Evolutionary conservation across 441 rosid genomes (phyloP), one percentile per base, ranked within the genome.

Genomic region (Erodium moschatum): DNA sequence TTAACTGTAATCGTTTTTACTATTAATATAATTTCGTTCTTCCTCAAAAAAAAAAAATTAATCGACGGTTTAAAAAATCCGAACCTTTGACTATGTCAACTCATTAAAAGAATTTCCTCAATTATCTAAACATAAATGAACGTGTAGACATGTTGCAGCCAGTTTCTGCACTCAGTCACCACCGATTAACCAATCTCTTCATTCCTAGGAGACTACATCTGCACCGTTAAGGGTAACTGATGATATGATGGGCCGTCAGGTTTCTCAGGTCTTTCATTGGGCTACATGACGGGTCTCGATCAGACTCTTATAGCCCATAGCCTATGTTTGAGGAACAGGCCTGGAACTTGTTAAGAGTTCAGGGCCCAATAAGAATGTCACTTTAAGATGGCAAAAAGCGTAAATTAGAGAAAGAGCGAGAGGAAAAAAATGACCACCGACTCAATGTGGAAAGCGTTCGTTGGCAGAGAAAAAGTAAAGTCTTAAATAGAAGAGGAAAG

Each of bases 391-490:
- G 50, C 50, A 35, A 46, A 46, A 46, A 12, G 15, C 52, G 52
- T 46, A 46, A 46, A 46, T 46, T 11, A 46, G 52, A 46, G 52
- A 10, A 46, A 46, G 52, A 4, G 52, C 52, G 52, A 46, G 16
- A 6, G 52, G 52, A 10, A 46, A 46, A 54, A 18, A 54, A 54
- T 54, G 9, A 6, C 61, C 21, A 54, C 21, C 61, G 61, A 18
- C 61, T 15, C 21, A 54, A 46, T 46, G 61, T 54, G 61, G 61
- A 54, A 54, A 54, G 61, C 61, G 24, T 54, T 54, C 61, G 61
- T 54, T 54, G 61, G 61, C 61, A 54, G 61, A 66, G 42, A 0
- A 67, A 54, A 70, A 73, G 31, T 72, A 54, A 52, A 24, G 73
- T 58, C 46, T 69, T 48, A 66, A 40, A 54, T 44, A 54, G 61